phyloP scores from a whole-genome alignment of 345 rosid genomes.

The Melaleuca quinquenervia region DNA sequence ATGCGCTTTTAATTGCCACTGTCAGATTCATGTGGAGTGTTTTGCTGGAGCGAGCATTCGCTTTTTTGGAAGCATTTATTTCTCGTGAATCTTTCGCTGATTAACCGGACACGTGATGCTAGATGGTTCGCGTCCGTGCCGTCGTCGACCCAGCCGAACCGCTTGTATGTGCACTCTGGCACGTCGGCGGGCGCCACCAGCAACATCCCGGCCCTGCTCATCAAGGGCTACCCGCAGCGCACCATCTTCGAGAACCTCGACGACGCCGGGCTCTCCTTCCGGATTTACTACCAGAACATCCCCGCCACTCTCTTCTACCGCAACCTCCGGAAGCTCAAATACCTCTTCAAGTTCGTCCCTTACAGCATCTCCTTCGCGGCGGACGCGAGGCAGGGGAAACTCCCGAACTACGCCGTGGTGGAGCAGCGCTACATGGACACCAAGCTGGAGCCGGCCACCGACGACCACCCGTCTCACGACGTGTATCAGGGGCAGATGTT shows the following conservation, averaged over 20 bases:
- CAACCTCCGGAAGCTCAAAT: constrained; percentile 62
- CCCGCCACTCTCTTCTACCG: constrained; percentile 73
- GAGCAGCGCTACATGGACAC: constrained; percentile 84
- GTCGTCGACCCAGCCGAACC: constrained; percentile 81
- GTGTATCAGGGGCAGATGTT: constrained; percentile 80
- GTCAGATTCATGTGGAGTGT: not conserved
- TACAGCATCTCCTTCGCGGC: constrained; percentile 37
- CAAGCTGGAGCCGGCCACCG: constrained; percentile 42
- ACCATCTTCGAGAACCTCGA: constrained; percentile 72
- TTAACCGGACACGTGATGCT: not conserved
- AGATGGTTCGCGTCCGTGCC: constrained; percentile 94
- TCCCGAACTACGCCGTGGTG: constrained; percentile 57
- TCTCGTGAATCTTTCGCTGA: not conserved
- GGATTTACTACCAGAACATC: constrained; percentile 79
- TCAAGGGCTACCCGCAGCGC: constrained; percentile 63
- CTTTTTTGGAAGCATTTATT: not conserved
- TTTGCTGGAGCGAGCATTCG: not conserved
- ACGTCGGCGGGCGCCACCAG: constrained; percentile 86
- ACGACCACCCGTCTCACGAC: constrained; percentile 94
- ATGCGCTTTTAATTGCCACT: not conserved
- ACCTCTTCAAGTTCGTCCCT: constrained; percentile 30
- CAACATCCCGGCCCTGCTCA: constrained; percentile 46
- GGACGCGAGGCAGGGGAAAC: constrained; percentile 49
- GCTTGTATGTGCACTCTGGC: constrained; percentile 65
- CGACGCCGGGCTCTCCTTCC: constrained; percentile 41